These are phyloP conservation scores for Citeromyces matritensis DNA, from an alignment of 805 yeast genomes.

Conservation along the genomic window DNA sequence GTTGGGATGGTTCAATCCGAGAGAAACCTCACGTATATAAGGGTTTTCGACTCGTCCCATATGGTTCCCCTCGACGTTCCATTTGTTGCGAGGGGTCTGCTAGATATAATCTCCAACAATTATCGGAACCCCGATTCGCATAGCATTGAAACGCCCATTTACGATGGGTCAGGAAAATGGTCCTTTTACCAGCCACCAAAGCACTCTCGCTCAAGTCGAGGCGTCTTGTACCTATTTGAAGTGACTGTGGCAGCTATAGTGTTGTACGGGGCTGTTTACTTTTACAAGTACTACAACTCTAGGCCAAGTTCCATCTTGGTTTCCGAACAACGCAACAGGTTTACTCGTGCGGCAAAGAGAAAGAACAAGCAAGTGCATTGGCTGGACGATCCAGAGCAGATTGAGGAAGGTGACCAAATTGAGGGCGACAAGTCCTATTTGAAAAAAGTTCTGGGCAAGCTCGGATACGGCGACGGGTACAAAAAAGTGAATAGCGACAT, in stretches of 20 bases:
- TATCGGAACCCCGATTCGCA: slow-evolving; percentile 10
- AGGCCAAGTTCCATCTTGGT: slow-evolving; percentile 7
- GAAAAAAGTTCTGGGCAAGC: slow-evolving; percentile 10
- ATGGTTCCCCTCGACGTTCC: slow-evolving; percentile 88
- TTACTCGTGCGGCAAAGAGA: slow-evolving; percentile 3
- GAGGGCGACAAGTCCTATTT: slow-evolving; percentile 5
- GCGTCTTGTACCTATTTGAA: slow-evolving; percentile 10
- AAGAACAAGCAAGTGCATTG: slow-evolving; percentile 19
- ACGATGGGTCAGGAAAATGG: slow-evolving; percentile 6
- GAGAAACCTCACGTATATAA: slow-evolving; percentile 63
- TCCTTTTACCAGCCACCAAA: slow-evolving; percentile 3
- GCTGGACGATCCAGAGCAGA: slow-evolving; percentile 10
- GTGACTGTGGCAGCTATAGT: slow-evolving; percentile 8
- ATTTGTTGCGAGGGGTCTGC: slow-evolving; percentile 49
- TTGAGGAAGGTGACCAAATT: slow-evolving; percentile 1
- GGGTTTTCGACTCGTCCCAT: slow-evolving; percentile 68
- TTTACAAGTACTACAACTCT: slow-evolving; percentile 9
- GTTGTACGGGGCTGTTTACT: slow-evolving; percentile 8
- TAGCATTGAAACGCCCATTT: slow-evolving; percentile 12
- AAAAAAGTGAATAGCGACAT: slow-evolving; percentile 15
- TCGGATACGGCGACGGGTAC: slow-evolving; percentile 21
- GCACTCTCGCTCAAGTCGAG: slow-evolving; percentile 3
- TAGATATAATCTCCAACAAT: slow-evolving; percentile 32
- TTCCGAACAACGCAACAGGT: background rate
- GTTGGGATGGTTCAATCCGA: slow-evolving; percentile 30